Evolutionary conservation across 371 early-diverging fungal species (phyloP), one percentile per base, ranked within the genome.

Genomic region (Funneliformis caledonium): DNA sequence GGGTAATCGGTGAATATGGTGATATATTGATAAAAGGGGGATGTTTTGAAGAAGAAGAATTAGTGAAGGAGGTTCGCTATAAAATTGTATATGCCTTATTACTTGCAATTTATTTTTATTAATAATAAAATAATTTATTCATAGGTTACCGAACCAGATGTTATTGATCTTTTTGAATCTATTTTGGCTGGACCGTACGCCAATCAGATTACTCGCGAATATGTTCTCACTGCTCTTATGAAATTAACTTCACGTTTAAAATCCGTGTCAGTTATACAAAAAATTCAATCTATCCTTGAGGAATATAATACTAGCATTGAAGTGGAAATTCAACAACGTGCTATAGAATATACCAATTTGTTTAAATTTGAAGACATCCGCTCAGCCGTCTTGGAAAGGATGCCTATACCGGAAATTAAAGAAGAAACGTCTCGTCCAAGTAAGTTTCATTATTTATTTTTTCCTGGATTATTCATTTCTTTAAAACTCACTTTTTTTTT

Each of bases 1-100:
- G 99, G 99, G 90, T 93, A 60, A 91, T 98, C 84, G 99, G 99
- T 75, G 99, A 99, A 86, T 98, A 92, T 85, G 98, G 97, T 43
- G 98, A 99, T 84, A 86, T 96, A 5, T 88, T 98, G n/a, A 86
- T 91, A 14, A 80, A 83, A 14, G 90, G 90, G 12, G 91, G 91
- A 45, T 87, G 78, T 78, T 78, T 73, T 48, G 93, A 92, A 76
- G 95, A 94, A 47, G 95, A 94, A 42, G 92, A 89, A 33, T 86
- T 86, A n/a, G 85, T 83, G 2, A 88, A 89, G 31, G 94, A 91
- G 85, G 91, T 88, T 84, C 62, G 81, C 48, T 52, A 42, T 42
- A 7, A 52, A 47, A 60, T 50, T 26, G 31, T 4, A 45, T 10
- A 12, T 61, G 1, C 31, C 0, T 33, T 22, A 47, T 37, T n/a